Evolutionary conservation across 495 filamentous ascomycete species (phyloP), one percentile per base, ranked within the genome.

Genomic region (Aspergillus sclerotiicarbonarius): DNA sequence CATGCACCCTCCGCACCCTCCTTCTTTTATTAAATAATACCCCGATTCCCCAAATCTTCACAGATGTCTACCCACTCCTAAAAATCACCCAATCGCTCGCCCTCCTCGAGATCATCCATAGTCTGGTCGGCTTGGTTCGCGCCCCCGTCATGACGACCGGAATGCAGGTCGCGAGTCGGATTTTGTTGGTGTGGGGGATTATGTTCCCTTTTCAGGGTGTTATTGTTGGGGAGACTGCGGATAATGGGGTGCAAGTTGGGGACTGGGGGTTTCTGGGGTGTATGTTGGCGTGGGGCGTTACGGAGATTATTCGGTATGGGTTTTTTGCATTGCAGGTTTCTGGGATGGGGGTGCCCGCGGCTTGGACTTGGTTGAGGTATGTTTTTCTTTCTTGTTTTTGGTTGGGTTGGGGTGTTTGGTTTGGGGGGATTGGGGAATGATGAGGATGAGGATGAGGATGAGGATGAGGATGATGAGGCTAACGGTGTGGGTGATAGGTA

Each of bases 251-350:
- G 3, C 64, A 77, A 57, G 16, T 65, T 2, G 76, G 76, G 21
- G 73, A 77, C 55, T 77, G 65, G 51, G 77, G 70, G 3, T 80
- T 76, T 53, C 50, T 78, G 32, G 77, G 76, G 1, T 78, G 76
- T 62, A 64, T 97, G 46, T 56, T 81, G 30, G 91, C 92, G 0
- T 97, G 93, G 93, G 82, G 81, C 39, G 64, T 90, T 21, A 96
- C 93, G 13, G 93, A 98, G 76, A 84, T 92, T 13, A 84, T 94
- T 58, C 86, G 93, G 39, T 98, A 98, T 76, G 80, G 82, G 59
- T 98, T 89, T 74, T 97, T 96, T 65, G 86, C 87, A 19, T 79
- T 90, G 63, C 84, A 83, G 65, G 80, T 96, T 44, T 73, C 76
- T 46, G 83, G 83, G 30, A 66, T 74, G 16, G 70, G 56, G 1